Evolutionary conservation across 768 basidiomycete genomes (phyloP), one percentile per base, ranked within the genome.

Genomic region (Kwoniella botswanensis): DNA sequence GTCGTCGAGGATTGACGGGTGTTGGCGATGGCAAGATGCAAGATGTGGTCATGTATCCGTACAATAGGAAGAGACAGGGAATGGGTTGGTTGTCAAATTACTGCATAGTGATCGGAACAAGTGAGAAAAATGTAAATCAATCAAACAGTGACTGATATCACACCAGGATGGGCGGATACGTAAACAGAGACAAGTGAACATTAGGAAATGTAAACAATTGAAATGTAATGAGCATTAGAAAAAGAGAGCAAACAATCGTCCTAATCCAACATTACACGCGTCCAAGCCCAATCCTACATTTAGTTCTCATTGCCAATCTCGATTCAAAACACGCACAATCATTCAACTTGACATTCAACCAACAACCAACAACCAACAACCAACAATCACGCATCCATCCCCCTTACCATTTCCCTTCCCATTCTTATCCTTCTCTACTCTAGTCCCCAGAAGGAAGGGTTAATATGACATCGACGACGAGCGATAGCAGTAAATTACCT

Each of bases 281-380:
- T 18, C 54, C 35, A 6, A 35, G 35, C 35, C 35, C 1, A 35
- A 35, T 35, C 35, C 35, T 35, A 35, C 35, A 35, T 5, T 35
- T 35, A 35, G 35, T 35, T 1, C 35, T 35, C 35, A 35, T 35
- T 35, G 3, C 3, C 35, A 35, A 35, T 35, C 35, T 35, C 54
- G 24, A 55, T 55, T 55, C 24, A 24, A 55, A 21, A 55, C 54
- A 55, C 54, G 50, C 50, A 52, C 50, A 17, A 52, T 52, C 50
- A 52, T 52, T 18, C 50, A 52, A 52, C 54, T 55, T 12, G 9
- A 13, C 21, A 24, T n/a, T 55, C 24, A 18, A 12, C 24, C 21
- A 10, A 11, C 10, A 18, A 12, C 24, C 21, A 10, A 11, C 10
- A 24, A 55, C 3, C 54, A 55, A 26, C 11, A 21, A n/a, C 24